Percentiles rank a stretch among this genome's conserved stretches.
Evolutionary conservation across 805 yeast species (phyloP).

Genomic region (Nakazawaea siamensis): DNA sequence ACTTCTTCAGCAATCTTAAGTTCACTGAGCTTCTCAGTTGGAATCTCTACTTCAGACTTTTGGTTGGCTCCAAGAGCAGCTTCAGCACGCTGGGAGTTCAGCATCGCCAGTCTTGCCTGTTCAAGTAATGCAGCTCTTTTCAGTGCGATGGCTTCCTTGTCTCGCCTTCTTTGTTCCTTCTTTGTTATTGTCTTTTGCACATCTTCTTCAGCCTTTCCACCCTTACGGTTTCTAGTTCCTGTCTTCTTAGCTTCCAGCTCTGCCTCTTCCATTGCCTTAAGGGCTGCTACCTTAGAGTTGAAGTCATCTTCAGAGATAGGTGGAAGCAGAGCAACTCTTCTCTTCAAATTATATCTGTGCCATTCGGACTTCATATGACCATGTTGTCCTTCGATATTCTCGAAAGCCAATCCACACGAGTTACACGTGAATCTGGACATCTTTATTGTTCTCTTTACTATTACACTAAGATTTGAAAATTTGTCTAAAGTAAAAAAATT

Average conservation of each 20-base stretch:
- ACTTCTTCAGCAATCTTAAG: background rate
- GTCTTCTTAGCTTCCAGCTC: background rate
- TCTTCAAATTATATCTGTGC: conserved; percentile 41
- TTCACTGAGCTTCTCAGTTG: background rate
- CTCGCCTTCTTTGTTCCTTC: conserved; percentile 41
- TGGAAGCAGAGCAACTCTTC: conserved; percentile 40
- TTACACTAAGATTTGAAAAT: background rate
- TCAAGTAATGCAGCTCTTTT: conserved; percentile 41
- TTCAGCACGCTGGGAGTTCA: conserved; percentile 9
- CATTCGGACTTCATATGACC: conserved; percentile 41
- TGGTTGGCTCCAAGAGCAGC: conserved; percentile 14
- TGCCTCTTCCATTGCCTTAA: conserved; percentile 2
- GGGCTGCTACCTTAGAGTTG: conserved; percentile 8
- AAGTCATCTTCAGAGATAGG: conserved; percentile 30
- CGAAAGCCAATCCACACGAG: conserved; percentile 33
- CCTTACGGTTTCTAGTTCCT: conserved; percentile 5
- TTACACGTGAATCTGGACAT: conserved; percentile 29
- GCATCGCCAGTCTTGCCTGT: conserved; percentile 34
- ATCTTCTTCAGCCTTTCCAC: conserved; percentile 15
- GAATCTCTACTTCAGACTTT: conserved; percentile 1
- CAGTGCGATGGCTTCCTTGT: conserved; percentile 39
- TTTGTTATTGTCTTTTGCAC: conserved; percentile 27
- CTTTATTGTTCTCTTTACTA: background rate
- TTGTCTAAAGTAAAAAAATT: conserved; percentile 2
- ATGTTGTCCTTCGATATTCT: conserved; percentile 33